These are phyloP conservation scores for Leccinum longicurvipes DNA, from an alignment of 768 basidiomycete species.

Conservation along the genomic window DNA sequence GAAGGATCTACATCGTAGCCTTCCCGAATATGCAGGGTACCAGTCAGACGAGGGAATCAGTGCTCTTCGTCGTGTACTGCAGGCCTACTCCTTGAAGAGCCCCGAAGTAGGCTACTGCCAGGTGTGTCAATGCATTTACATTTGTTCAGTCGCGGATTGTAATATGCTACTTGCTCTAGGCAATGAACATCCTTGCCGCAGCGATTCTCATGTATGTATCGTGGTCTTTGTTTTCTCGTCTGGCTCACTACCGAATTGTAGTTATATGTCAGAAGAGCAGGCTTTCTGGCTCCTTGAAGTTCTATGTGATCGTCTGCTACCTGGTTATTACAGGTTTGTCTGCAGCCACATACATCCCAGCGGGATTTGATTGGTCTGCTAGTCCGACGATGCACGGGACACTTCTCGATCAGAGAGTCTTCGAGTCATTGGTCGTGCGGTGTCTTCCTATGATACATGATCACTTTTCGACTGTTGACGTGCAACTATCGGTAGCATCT, in stretches of 20 bases:
- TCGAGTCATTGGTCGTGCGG: conserved; percentile 87
- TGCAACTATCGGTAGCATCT: conserved; percentile 95
- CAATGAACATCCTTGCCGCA: conserved; percentile 96
- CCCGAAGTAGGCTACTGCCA: conserved; percentile 95
- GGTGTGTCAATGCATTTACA: conserved; percentile 36
- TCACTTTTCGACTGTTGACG: conserved; percentile 86
- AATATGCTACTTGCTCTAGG: conserved; percentile 41
- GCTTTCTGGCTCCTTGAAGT: conserved; percentile 97
- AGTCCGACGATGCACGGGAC: conserved; percentile 99
- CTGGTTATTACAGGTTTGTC: conserved; percentile 92
- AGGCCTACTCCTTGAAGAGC: conserved; percentile 94
- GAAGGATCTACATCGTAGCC: conserved; percentile 92
- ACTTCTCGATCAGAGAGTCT: conserved; percentile 96
- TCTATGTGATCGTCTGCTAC: conserved; percentile 88
- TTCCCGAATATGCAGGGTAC: conserved; percentile 97
- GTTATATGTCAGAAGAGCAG: conserved; percentile 99
- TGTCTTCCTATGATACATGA: conserved; percentile 93
- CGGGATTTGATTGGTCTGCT: conserved; percentile 4
- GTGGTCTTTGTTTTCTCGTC: background rate
- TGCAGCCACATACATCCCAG: background rate
- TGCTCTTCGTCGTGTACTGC: conserved; percentile 83
- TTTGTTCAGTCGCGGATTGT: background rate
- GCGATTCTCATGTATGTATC: conserved; percentile 81
- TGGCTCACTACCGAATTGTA: conserved; percentile 31
- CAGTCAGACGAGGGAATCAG: conserved; percentile 85